Conservation (phyloP, 306 rosid genomes). For the Spatholobus suberectus region DNA sequence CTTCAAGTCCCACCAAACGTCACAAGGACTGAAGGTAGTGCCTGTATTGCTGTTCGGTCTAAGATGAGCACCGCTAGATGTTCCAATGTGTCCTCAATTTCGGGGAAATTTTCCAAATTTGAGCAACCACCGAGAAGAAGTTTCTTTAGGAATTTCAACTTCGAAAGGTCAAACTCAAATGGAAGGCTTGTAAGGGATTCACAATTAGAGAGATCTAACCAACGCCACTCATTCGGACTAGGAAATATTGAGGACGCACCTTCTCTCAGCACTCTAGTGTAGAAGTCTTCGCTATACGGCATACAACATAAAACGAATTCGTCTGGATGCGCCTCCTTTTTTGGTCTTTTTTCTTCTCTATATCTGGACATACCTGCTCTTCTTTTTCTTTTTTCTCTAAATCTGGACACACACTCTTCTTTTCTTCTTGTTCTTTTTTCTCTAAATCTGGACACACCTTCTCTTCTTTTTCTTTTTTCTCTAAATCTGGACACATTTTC, state of each 20-base stretch:
- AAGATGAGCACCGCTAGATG: constrained; percentile 12
- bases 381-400: no score
- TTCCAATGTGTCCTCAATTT: constrained; percentile 17
- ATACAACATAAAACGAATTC: no score
- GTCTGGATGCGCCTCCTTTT: no score
- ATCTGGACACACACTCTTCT: no score
- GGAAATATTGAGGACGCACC: neutral
- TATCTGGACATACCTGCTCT: no score
- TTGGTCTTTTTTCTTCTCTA: no score
- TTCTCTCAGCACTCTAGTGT: no score
- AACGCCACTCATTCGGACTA: neutral
- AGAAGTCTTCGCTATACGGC: no score
- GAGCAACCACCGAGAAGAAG: constrained; percentile 12
- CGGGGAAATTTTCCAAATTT: constrained; percentile 21
- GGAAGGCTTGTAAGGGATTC: constrained; percentile 34
- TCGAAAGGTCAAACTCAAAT: neutral
- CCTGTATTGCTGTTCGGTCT: constrained; percentile 11
- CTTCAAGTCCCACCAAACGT: constrained; percentile 35
- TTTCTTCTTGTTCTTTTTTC: no score
- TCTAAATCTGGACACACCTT: no score
- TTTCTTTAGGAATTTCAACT: constrained; percentile 23
- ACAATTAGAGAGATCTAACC: constrained; percentile 37
- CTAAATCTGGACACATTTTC: no score
- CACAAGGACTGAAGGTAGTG: constrained; percentile 24
- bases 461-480: no score